A percentile compares a stretch with the other conserved stretches of the same genome.
phyloP scores from a whole-genome alignment of 139 green algal species.

The Dunaliella sp. region DNA sequence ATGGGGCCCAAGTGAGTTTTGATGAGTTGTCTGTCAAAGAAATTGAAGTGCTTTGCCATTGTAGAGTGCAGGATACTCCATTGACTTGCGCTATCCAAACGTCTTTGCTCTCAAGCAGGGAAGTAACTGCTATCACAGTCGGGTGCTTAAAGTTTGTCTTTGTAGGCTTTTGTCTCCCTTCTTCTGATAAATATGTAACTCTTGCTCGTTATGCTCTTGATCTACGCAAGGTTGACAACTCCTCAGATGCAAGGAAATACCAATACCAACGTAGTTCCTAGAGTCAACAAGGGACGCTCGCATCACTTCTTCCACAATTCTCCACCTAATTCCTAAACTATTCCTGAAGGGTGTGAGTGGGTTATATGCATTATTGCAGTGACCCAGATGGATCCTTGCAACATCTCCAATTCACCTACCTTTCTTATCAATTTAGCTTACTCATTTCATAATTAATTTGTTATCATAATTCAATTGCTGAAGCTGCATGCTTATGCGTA shows the following conservation, averaged over 20 bases:
- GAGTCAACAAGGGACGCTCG: too few species aligned
- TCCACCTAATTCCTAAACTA: too few species aligned
- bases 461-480: neutral
- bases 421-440: too few species aligned
- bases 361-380: too few species aligned
- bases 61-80: neutral
- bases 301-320: too few species aligned
- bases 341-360: too few species aligned
- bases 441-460: neutral
- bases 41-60: neutral
- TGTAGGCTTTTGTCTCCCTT: neutral
- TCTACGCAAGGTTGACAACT: too few species aligned
- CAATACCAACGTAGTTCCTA: too few species aligned
- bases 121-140: too few species aligned
- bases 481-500: neutral
- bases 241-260: too few species aligned
- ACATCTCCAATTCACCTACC: too few species aligned
- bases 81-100: neutral
- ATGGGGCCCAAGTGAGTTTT: constrained; percentile 47
- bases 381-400: too few species aligned
- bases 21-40: neutral
- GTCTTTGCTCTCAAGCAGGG: neutral
- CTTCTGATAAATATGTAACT: neutral
- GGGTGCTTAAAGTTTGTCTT: neutral
- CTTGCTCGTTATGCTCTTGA: neutral